These are phyloP conservation scores for Psilocybe tampanensis DNA, from an alignment of 768 basidiomycete species.

Conservation along the genomic window DNA sequence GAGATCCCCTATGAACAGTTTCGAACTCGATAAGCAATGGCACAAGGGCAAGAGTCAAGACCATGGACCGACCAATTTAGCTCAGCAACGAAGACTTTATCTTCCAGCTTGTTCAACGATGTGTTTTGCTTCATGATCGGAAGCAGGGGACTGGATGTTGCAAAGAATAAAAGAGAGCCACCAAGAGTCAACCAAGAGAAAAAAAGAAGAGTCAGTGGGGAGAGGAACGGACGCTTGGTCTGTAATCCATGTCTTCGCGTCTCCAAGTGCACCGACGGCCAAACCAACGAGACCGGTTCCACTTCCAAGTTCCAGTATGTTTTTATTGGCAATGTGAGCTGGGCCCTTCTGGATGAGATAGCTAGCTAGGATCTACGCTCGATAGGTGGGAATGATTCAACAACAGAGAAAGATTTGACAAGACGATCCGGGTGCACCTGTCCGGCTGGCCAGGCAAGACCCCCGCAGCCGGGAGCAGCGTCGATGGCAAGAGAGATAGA, in stretches of 20 bases:
- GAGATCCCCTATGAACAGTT: conserved; percentile 58
- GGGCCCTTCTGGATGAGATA: conserved; percentile 67
- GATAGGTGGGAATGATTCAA: conserved; percentile 4
- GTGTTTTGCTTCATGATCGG: conserved; percentile 81
- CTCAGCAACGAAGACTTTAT: conserved; percentile 61
- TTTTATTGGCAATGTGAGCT: conserved; percentile 52
- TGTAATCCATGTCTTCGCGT: conserved; percentile 71
- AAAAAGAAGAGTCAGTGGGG: conserved; percentile 7
- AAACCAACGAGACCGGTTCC: conserved; percentile 95
- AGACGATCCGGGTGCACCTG: conserved; percentile 52
- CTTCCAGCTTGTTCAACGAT: conserved; percentile 57
- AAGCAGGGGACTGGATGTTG: conserved; percentile 61
- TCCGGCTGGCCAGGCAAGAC: conserved; percentile 91
- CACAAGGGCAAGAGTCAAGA: too few species aligned
- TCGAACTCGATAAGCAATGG: too few species aligned
- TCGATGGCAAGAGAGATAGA: conserved; percentile 64
- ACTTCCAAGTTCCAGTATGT: conserved; percentile 82
- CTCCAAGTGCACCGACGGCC: conserved; percentile 70
- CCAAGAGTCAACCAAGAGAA: conserved; percentile 13
- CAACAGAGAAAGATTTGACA: neutral
- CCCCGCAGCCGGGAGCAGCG: conserved; percentile 87
- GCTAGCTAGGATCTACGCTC: conserved; percentile 68
- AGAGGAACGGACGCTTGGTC: conserved; percentile 80
- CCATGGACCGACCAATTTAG: conserved; percentile 80
- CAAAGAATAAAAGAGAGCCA: conserved; percentile 8